These are phyloP conservation scores for Vanderwaltozyma verrucispora DNA, from an alignment of 805 yeast species.

Conservation along the genomic window DNA sequence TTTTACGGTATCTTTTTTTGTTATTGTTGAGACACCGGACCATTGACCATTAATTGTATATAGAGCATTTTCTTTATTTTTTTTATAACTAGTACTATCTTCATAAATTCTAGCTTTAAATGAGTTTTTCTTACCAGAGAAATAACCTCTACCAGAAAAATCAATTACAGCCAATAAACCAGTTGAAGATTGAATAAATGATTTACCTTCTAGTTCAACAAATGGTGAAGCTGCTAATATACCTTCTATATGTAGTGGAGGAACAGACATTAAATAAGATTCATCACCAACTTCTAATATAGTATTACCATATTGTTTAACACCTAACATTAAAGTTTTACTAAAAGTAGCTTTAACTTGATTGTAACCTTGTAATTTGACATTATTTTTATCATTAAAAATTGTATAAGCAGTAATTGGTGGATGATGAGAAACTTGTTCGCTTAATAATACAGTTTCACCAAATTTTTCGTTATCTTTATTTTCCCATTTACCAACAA, in stretches of 20 bases:
- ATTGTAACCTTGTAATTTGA: conserved; percentile 74
- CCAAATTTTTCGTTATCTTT: conserved; percentile 45
- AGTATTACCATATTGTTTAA: conserved; percentile 89
- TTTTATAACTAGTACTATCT: conserved; percentile 34
- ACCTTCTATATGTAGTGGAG: conserved; percentile 91
- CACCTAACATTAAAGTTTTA: conserved; percentile 60
- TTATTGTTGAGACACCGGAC: conserved; percentile 70
- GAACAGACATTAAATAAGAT: conserved; percentile 67
- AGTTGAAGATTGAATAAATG: conserved; percentile 73
- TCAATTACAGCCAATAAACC: conserved; percentile 72
- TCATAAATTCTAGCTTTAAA: conserved; percentile 75
- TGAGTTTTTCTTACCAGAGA: conserved; percentile 88
- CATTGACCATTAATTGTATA: conserved; percentile 87
- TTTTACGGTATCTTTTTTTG: conserved; percentile 23
- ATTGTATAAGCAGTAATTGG: conserved; percentile 90
- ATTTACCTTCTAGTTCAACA: conserved; percentile 83
- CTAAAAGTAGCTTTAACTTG: conserved; percentile 78
- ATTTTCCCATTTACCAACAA: conserved; percentile 78
- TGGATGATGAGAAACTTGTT: conserved; percentile 95
- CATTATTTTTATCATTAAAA: conserved; percentile 56
- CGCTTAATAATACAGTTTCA: conserved; percentile 68
- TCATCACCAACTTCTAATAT: conserved; percentile 57
- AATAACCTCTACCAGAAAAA: conserved; percentile 86
- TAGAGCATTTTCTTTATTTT: conserved; percentile 52
- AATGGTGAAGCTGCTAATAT: conserved; percentile 81